These are phyloP conservation scores for Angomonas desouzai DNA, from an alignment of 208 protist genomes.

Conservation along the genomic window DNA sequence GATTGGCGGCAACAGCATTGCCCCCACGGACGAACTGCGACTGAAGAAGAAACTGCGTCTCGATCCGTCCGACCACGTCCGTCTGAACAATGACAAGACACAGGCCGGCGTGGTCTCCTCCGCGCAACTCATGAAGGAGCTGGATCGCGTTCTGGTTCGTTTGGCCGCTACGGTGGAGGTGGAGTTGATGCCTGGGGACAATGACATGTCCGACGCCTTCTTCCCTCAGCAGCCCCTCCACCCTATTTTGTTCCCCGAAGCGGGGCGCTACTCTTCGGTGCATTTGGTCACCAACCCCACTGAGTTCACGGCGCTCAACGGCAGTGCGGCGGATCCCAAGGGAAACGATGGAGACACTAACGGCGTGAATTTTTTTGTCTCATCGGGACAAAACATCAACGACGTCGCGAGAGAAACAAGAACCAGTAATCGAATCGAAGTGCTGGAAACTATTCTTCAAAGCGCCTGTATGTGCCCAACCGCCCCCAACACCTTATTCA, in stretches of 20 bases:
- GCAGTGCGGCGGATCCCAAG: constrained; percentile 6
- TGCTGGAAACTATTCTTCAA: constrained; percentile 69
- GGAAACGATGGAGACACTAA: neutral
- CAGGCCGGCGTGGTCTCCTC: constrained; percentile 37
- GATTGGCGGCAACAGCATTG: constrained; percentile 86
- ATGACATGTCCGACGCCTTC: constrained; percentile 89
- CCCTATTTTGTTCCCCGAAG: constrained; percentile 72
- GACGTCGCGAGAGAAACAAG: constrained; percentile 75
- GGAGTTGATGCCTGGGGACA: constrained; percentile 88
- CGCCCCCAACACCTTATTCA: constrained; percentile 90
- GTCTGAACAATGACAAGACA: constrained; percentile 39
- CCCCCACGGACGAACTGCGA: constrained; percentile 76
- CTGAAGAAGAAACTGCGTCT: constrained; percentile 86
- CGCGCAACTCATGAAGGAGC: constrained; percentile 58
- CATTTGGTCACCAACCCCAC: constrained; percentile 85
- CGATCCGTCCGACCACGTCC: constrained; percentile 76
- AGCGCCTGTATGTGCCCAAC: constrained; percentile 85
- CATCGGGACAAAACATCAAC: constrained; percentile 85
- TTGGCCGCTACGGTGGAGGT: constrained; percentile 73
- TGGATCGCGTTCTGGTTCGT: constrained; percentile 65
- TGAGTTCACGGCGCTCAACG: constrained; percentile 43
- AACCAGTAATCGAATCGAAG: constrained; percentile 47
- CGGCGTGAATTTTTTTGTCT: constrained; percentile 59
- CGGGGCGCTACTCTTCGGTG: constrained; percentile 59
- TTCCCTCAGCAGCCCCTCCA: constrained; percentile 91